Conservation (phyloP, 176 grass and related monocot species). For the Oryza punctata region DNA sequence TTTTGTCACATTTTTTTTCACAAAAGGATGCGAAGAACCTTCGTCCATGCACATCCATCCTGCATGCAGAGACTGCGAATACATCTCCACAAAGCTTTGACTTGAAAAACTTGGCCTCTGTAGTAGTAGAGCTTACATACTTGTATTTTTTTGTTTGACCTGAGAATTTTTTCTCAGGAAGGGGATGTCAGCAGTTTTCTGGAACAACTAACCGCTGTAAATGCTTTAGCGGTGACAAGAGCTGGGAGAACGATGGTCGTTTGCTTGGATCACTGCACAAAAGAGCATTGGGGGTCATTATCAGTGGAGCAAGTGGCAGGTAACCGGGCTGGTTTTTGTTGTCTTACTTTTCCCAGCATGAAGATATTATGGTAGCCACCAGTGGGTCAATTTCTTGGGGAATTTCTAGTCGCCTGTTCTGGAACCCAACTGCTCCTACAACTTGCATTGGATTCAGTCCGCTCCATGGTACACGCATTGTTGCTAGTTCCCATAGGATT, state of each 20-base stretch:
- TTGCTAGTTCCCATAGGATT: slow-evolving; percentile 97
- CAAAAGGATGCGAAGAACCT: slow-evolving; percentile 48
- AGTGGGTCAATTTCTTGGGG: slow-evolving; percentile 71
- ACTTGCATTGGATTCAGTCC: slow-evolving; percentile 99
- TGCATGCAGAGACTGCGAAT: slow-evolving; percentile 44
- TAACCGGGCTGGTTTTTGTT: background rate
- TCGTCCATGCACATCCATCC: slow-evolving; percentile 50
- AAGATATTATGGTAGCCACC: slow-evolving; percentile 83
- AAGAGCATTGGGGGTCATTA: slow-evolving; percentile 9
- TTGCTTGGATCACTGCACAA: slow-evolving; percentile 77
- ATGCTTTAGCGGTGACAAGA: slow-evolving; percentile 76
- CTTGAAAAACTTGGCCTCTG: slow-evolving; percentile 43
- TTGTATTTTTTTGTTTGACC: slow-evolving; percentile 14
- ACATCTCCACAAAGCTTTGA: slow-evolving; percentile 39
- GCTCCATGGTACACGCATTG: slow-evolving; percentile 85
- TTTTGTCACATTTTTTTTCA: slow-evolving; percentile 43
- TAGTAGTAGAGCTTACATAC: slow-evolving; percentile 36
- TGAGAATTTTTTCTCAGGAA: slow-evolving; percentile 29
- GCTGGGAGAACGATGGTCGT: slow-evolving; percentile 87
- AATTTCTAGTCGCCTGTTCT: slow-evolving; percentile 91
- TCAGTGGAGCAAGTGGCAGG: background rate
- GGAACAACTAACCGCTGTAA: slow-evolving; percentile 63
- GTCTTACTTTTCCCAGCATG: slow-evolving; percentile 93
- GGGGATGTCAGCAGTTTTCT: slow-evolving; percentile 42
- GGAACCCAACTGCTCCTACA: slow-evolving; percentile 94